Conservation (phyloP, 805 yeast species). For the Teunomyces tritomae region DNA sequence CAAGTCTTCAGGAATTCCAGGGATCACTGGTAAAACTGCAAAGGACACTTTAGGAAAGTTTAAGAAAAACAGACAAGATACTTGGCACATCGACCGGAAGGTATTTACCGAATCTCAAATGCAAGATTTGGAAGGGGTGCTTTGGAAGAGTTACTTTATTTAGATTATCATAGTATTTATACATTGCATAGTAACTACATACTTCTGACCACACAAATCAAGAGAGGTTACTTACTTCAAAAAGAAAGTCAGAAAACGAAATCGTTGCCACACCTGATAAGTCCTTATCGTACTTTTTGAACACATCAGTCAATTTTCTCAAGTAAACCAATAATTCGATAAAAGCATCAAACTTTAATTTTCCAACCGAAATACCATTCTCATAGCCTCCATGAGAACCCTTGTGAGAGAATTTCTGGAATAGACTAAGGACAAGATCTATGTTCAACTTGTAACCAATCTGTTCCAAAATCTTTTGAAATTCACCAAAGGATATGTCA, state of each 20-base stretch:
- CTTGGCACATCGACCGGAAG: slow-evolving; percentile 88
- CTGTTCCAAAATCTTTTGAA: slow-evolving; percentile 55
- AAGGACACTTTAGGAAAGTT: slow-evolving; percentile 78
- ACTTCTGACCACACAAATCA: neutral
- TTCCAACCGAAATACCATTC: slow-evolving; percentile 30
- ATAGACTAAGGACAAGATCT: slow-evolving; percentile 55
- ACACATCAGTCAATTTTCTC: slow-evolving; percentile 71
- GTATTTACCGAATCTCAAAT: slow-evolving; percentile 75
- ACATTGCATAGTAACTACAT: neutral
- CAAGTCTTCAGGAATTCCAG: slow-evolving; percentile 69
- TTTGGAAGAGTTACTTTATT: slow-evolving; percentile 89
- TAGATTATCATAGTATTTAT: slow-evolving; percentile 22
- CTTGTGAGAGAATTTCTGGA: slow-evolving; percentile 50
- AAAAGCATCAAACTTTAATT: slow-evolving; percentile 73
- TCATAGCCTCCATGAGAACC: slow-evolving; percentile 25
- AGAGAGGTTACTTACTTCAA: slow-evolving; percentile 43
- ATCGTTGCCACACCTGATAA: slow-evolving; percentile 71
- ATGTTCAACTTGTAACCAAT: slow-evolving; percentile 64
- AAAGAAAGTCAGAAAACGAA: slow-evolving; percentile 63
- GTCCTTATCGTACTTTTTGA: slow-evolving; percentile 73
- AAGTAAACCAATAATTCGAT: slow-evolving; percentile 78
- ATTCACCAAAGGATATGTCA: slow-evolving; percentile 64
- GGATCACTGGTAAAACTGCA: slow-evolving; percentile 79
- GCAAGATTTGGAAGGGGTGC: slow-evolving; percentile 90
- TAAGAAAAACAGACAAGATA: slow-evolving; percentile 89